A percentile compares a stretch with the other conserved stretches of the same genome.
Evolutionary conservation across 225 moss, liverwort and hornwort genomes (phyloP).

Genomic region (Marchantia polymorpha): DNA sequence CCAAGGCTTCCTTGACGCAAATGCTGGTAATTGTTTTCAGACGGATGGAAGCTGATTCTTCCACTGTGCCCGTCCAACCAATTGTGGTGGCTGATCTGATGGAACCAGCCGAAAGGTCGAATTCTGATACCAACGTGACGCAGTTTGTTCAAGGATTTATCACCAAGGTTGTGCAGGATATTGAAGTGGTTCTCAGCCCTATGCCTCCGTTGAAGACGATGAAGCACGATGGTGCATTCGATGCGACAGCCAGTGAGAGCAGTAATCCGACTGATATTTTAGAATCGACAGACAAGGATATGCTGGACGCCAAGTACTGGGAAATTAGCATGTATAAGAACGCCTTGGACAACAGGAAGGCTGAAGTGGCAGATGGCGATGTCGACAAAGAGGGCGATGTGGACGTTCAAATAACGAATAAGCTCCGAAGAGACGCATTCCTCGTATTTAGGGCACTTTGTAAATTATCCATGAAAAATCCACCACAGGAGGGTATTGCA

Average conservation of each 20-base stretch:
- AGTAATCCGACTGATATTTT: slow-evolving; percentile 84
- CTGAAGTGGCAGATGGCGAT: slow-evolving; percentile 68
- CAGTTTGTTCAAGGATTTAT: slow-evolving; percentile 99
- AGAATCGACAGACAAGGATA: slow-evolving; percentile 92
- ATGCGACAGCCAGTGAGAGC: slow-evolving; percentile 65
- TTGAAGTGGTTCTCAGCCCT: slow-evolving; percentile 95
- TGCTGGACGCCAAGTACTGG: slow-evolving; percentile 99
- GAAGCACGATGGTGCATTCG: slow-evolving; percentile 97
- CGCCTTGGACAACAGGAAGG: slow-evolving; percentile 82
- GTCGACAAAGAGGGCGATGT: slow-evolving; percentile 93
- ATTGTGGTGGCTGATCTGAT: slow-evolving; percentile 99
- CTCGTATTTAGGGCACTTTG: slow-evolving; percentile 97
- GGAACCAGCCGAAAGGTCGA: slow-evolving; percentile 97
- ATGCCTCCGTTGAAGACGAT: slow-evolving; percentile 71
- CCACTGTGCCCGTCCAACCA: slow-evolving; percentile 83
- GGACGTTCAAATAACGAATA: slow-evolving; percentile 94
- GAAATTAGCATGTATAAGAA: slow-evolving; percentile 99
- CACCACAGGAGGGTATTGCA: slow-evolving; percentile 82
- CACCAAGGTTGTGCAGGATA: slow-evolving; percentile 97
- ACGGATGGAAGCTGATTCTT: slow-evolving; percentile 99
- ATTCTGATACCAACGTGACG: slow-evolving; percentile 79
- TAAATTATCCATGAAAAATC: slow-evolving; percentile 99
- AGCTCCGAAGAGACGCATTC: slow-evolving; percentile 94
- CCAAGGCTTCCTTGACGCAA: slow-evolving; percentile 97
- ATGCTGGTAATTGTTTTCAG: slow-evolving; percentile 99